Evolutionary conservation across 306 rosid genomes (phyloP), one percentile per base, ranked within the genome.

Genomic region (Cicer pinnatifidum): DNA sequence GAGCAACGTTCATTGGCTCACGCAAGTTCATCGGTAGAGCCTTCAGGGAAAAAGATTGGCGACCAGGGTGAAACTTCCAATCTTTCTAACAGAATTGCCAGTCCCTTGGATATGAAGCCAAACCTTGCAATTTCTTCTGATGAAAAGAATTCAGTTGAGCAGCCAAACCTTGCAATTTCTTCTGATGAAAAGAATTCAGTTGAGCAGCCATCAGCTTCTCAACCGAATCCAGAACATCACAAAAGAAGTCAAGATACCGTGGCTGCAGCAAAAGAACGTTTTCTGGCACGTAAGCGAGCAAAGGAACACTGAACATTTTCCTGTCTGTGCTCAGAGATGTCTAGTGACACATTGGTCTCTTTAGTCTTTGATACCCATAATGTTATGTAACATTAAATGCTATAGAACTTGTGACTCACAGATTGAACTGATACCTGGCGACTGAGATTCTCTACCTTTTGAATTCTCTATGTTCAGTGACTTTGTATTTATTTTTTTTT

Each of bases 261-360:
- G 20, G 80, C 90, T 57, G 91, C 96, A 0, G 96, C 98, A 0
- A 88, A 85, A 82, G 97, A 91, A 57, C 91, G 98, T 16, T 91
- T 85, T 76, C 75, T 89, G 82, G 89, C 96, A 1, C 88, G 92
- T 15, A 94, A 91, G 83, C 92, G 71, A 73, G 83, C 88, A 1
- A 91, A 85, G 75, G 84, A 85, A 46, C 75, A 73, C 69, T 89
- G 78, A 77, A 79, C 54, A 16, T 10, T 62, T 62, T 70, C 59
- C 52, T 45, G 59, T 58, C 12, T 59, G 35, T 79, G 15, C 69
- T 71, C 39, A 46, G 61, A 15, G 35, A 3, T 48, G 54, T 66
- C 7, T 11, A 7, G 77, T 17, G 45, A 35, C 52, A 48, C 38
- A 35, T 39, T 48, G 65, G 40, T 65, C 54, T 41, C 2, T 52